A percentile compares a stretch with the other conserved stretches of the same genome.
Evolutionary conservation across 306 rosid species (phyloP).

Genomic region (Fagus crenata): DNA sequence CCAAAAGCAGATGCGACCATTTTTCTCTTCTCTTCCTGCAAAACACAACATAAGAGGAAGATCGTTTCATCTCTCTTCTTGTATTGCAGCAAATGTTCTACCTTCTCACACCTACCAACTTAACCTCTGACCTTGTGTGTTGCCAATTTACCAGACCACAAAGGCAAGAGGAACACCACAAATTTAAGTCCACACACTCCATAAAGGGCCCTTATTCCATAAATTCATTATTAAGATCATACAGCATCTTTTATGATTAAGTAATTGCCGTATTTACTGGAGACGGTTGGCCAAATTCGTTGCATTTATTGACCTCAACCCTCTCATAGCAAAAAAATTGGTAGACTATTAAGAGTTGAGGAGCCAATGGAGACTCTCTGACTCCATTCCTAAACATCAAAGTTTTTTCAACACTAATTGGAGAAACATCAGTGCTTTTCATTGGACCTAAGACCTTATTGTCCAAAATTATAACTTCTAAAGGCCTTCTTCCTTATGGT

Average conservation of each 20-base stretch:
- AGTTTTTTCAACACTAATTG: not conserved
- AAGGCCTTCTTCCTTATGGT: not conserved
- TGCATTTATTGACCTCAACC: not conserved
- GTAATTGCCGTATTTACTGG: not conserved
- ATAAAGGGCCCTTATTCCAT: not conserved
- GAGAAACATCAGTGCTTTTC: not conserved
- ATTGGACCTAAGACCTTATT: not conserved
- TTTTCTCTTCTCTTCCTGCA: conserved; percentile 91
- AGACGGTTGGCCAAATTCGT: too few species aligned
- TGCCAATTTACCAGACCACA: not conserved
- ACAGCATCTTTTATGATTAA: not conserved
- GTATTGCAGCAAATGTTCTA: not conserved
- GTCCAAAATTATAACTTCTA: not conserved
- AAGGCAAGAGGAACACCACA: not conserved
- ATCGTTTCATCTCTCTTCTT: not conserved
- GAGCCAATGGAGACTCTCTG: not conserved
- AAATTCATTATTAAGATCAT: not conserved
- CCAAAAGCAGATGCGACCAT: conserved; percentile 99
- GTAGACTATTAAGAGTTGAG: not conserved
- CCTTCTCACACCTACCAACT: not conserved
- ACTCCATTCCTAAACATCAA: not conserved
- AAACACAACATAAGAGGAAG: conserved; percentile 24
- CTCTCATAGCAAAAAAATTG: not conserved
- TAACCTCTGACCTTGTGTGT: not conserved
- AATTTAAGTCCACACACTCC: not conserved